Base-by-base conservation (phyloP, 805 yeast genomes). In the Metschnikowia chrysomelidarum region DNA sequence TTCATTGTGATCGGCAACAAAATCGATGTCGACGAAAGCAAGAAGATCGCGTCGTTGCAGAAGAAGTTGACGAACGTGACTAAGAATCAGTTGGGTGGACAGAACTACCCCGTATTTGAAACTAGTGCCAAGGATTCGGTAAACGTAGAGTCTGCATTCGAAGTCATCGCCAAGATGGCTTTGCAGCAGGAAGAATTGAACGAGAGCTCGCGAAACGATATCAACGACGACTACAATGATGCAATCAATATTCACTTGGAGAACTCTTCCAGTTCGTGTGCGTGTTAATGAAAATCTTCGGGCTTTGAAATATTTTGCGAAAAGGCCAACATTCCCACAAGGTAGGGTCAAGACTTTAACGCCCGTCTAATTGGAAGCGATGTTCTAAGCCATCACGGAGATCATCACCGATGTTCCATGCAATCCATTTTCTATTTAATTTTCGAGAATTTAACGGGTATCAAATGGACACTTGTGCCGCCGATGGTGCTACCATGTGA, bases 101-200 rank as follows among this genome's bases (percentile, higher is more conserved):
- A 88, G 43, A 64, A 59, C 49, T 65, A 66, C 47, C 98, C 98
- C 3, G 80, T 89, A 41, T 91, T 93, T 56, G 96, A 91, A 62
- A 91, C 98, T n/a, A 81, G 93, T 70, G 98, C 98, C 13, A 93
- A 91, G 67, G 96, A 88, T 59, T 88, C 93, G 11, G 86, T 89
- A 32, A 94, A 94, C 50, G 96, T 91, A 22, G 96, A 89, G 55
- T 80, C 84, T 52, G 98, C 98, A 3, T 91, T 91, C 56, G 97
- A 93, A 59, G 95, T 89, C 27, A 86, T 91, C 51, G 96, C 96
- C 20, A 77, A 96, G 53, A 87, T 87, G 67, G 98, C 98, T 0
- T 69, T 91, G 53, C 96, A 88, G 59, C 98, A 91, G 63, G 96
- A 88, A 59, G 95, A 86, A 54, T 82, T 85, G 36, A 86, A 86